Base-by-base conservation (phyloP, 2,329 filamentous ascomycete genomes). In the Monosporascus sp. region DNA sequence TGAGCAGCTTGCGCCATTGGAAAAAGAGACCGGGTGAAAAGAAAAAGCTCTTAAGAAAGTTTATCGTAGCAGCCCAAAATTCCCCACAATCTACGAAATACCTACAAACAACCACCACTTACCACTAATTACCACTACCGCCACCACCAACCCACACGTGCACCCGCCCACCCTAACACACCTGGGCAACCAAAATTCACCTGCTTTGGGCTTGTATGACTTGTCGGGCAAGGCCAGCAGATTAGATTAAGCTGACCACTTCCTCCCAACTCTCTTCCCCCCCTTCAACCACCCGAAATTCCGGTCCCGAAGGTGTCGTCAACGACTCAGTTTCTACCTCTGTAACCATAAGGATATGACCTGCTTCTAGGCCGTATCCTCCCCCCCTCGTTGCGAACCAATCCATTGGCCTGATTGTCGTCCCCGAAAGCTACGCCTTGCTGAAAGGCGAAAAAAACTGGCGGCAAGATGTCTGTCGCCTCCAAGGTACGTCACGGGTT, bases 401-500 rank as follows among this genome's bases (percentile, higher is more conserved):
- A 57, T 57, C 54, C 59, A 62, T 60, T 63, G 60, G 63, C 58
- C 57, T 55, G 65, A 65, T 60, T 64, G 66, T 67, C 65, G 64
- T 63, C 59, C 59, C 55, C 52, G 43, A 68, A 60, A 68, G 66
- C 63, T 67, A 71, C 73, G 73, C 73, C 74, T 77, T 74, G 67
- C 68, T 69, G 67, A 70, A 74, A 79, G 78, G 78, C 77, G 76
- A 78, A 72, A 22, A 70, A 74, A 73, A 73, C 69, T 65, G 73
- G 72, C 74, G 78, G 74, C 80, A 82, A 73, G 70, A 83, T 83
- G 80, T 81, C 79, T 75, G 78, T 83, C 78, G 79, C 75, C 73
- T 79, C 78, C 61, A 80, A 82, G 78, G 80, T 84, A 71, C 58
- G 78, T 74, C 27, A 26, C 22, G 19, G 48, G 31, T 14, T 14